These are phyloP conservation scores for Monilinia laxa DNA, from an alignment of 2,329 filamentous ascomycete species.

Conservation along the genomic window DNA sequence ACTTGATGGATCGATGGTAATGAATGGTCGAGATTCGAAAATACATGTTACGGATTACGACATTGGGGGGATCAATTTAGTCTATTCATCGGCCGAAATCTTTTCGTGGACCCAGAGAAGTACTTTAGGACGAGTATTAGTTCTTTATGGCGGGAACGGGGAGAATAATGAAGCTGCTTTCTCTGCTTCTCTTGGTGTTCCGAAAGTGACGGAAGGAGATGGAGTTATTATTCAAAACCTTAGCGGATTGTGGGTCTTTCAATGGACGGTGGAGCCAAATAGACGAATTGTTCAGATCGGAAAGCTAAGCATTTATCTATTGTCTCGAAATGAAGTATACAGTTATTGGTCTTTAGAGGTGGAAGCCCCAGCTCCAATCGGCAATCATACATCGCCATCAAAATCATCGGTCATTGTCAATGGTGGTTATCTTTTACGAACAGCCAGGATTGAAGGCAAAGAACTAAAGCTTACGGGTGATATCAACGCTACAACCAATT, in stretches of 20 bases:
- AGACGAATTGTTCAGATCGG: constrained; percentile 50
- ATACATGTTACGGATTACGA: constrained; percentile 65
- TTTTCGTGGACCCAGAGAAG: constrained; percentile 64
- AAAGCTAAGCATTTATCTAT: constrained; percentile 23
- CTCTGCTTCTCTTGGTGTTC: constrained; percentile 1
- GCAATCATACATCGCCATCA: constrained; percentile 21
- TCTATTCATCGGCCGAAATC: constrained; percentile 68
- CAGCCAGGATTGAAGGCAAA: constrained; percentile 52
- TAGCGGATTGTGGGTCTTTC: constrained; percentile 44
- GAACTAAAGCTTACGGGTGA: constrained; percentile 65
- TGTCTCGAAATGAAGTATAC: constrained; percentile 63
- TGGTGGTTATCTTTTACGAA: constrained; percentile 62
- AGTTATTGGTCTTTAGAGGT: constrained; percentile 57
- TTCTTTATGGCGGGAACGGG: constrained; percentile 60
- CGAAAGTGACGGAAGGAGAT: constrained; percentile 10
- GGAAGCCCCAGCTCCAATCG: constrained; percentile 9
- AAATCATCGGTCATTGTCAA: constrained; percentile 52
- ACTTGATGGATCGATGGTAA: constrained; percentile 52
- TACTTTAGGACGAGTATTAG: constrained; percentile 52
- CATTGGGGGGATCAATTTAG: constrained; percentile 53
- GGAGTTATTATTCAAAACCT: constrained; percentile 2
- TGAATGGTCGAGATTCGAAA: constrained; percentile 63
- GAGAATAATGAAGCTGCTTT: constrained; percentile 58
- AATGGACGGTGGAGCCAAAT: constrained; percentile 51
- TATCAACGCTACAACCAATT: constrained; percentile 57